Evolutionary conservation across 305 asterid genomes (phyloP).

Genomic region (Rubia tinctorum): DNA sequence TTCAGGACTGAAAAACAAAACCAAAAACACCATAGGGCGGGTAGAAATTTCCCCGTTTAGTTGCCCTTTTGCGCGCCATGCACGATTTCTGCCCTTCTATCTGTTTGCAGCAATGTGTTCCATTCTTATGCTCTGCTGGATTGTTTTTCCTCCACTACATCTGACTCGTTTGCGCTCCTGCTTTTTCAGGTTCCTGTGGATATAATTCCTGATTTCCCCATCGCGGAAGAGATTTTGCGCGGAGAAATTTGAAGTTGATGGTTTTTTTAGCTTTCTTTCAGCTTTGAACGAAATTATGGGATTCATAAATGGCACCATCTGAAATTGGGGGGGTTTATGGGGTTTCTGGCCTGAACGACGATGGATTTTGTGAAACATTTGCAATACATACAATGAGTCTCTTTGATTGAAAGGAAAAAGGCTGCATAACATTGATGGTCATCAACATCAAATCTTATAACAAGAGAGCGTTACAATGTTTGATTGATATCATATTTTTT

Average conservation of each 20-base stretch:
- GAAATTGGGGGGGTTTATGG: background rate
- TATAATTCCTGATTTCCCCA: constrained; percentile 74
- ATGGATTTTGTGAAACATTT: background rate
- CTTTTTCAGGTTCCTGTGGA: constrained; percentile 85
- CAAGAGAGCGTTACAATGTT: background rate
- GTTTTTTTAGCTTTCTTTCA: background rate
- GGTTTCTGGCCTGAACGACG: background rate
- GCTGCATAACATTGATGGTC: background rate
- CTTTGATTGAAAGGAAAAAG: background rate
- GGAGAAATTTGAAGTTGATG: constrained; percentile 28
- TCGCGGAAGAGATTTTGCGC: constrained; percentile 52
- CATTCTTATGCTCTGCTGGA: background rate
- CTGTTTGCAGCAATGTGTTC: background rate
- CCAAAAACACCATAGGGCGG: background rate
- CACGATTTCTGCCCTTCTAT: too few relatives aligned
- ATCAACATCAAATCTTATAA: background rate
- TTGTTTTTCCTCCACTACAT: background rate
- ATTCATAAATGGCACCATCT: background rate
- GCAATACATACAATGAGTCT: background rate
- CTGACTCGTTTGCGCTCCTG: background rate
- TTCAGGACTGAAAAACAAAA: background rate
- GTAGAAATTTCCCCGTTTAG: background rate
- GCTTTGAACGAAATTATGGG: background rate
- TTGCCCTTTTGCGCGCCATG: background rate
- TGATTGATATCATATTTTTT: too few relatives aligned